Percentiles rank a stretch among this genome's conserved stretches.
Conservation (phyloP, 208 protist species). For the Herpetomonas tarakana region DNA sequence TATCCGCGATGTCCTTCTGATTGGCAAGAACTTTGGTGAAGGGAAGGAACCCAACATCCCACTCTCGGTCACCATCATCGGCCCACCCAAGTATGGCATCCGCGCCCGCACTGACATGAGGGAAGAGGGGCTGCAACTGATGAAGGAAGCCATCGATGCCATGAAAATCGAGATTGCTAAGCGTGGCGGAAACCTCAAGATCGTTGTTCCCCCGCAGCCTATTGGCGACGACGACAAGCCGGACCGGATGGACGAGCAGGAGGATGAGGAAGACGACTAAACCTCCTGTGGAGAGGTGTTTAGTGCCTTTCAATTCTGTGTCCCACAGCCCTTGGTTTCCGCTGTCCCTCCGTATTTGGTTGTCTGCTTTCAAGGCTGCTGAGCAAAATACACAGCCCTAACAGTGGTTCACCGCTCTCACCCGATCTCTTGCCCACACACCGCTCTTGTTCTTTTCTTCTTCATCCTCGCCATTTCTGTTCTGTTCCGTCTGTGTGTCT, state of each 20-base stretch:
- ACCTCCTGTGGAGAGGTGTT: too few relatives aligned
- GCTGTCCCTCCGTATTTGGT: too few relatives aligned
- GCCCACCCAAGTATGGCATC: conserved; percentile 96
- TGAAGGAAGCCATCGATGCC: conserved; percentile 89
- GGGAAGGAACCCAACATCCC: conserved; percentile 66
- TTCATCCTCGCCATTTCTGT: too few relatives aligned
- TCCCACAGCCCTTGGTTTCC: too few relatives aligned
- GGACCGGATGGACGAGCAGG: conserved; percentile 56
- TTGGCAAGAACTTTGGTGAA: conserved; percentile 83
- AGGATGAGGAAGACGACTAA: conserved; percentile 77
- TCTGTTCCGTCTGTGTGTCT: too few relatives aligned
- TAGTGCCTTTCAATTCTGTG: too few relatives aligned
- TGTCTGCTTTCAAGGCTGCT: too few relatives aligned
- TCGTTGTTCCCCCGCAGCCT: conserved; percentile 73
- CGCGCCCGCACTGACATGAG: conserved; percentile 91
- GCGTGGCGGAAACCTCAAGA: conserved; percentile 77
- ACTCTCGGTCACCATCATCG: conserved; percentile 94
- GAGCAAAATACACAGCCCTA: too few relatives aligned
- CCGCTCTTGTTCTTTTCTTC: too few relatives aligned
- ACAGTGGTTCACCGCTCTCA: too few relatives aligned
- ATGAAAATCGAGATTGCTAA: conserved; percentile 89
- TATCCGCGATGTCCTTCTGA: conserved; percentile 93
- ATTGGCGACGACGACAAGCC: conserved; percentile 33
- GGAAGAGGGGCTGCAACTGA: conserved; percentile 87
- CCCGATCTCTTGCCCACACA: too few relatives aligned